phyloP scores from a whole-genome alignment of 345 rosid species.

The Cardamine occulta region DNA sequence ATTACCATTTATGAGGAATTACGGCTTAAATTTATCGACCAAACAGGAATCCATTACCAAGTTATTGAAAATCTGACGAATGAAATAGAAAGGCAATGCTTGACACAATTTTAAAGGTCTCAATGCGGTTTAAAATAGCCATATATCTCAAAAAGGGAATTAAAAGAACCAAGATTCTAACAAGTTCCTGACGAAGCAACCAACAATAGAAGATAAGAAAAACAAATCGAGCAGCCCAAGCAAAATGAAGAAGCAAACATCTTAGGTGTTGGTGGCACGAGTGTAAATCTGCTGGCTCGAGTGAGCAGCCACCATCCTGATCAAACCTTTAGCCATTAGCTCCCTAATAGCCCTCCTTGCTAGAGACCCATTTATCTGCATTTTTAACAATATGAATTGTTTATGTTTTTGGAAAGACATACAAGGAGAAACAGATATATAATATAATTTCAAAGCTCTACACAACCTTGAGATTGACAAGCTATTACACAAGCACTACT shows the following conservation, averaged over 20 bases:
- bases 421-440: background rate
- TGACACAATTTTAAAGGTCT: background rate
- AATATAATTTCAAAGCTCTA: background rate
- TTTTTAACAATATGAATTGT: background rate
- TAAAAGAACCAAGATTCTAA: conserved; percentile 21
- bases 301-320: conserved; percentile 68
- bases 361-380: conserved; percentile 60
- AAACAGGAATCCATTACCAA: background rate
- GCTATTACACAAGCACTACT: background rate
- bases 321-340: conserved; percentile 69
- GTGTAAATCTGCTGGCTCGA: conserved; percentile 83
- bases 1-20: background rate
- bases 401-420: background rate
- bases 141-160: conserved; percentile 26
- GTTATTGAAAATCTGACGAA: background rate
- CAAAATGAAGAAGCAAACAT: conserved; percentile 7
- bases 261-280: conserved; percentile 70
- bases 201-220: background rate
- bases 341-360: conserved; percentile 74
- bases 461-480: background rate
- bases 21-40: background rate
- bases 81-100: background rate
- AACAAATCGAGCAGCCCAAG: background rate
- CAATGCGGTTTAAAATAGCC: background rate
- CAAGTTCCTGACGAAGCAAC: background rate